Percentiles rank a stretch among this genome's conserved stretches.
These are phyloP conservation scores for Linum tenue DNA, from an alignment of 345 rosid species.

Conservation along the genomic window DNA sequence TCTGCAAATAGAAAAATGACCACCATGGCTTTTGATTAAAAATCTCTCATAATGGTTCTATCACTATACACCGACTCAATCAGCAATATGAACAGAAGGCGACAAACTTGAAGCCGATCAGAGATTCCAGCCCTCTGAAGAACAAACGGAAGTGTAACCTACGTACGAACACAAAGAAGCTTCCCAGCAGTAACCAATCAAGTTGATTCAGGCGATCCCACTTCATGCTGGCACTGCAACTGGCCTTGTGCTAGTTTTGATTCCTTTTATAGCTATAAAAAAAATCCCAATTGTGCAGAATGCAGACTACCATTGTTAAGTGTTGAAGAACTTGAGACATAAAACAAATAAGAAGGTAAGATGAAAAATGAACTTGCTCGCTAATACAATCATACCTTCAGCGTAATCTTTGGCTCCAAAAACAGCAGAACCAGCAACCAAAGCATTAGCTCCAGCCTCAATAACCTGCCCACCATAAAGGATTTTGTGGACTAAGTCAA, in stretches of 20 bases:
- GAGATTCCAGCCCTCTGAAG: not conserved
- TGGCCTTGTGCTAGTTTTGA: conserved; percentile 85
- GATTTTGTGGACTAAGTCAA: not conserved
- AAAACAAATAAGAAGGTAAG: not conserved
- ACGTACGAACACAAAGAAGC: not conserved
- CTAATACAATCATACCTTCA: conserved; percentile 44
- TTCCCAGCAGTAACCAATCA: not conserved
- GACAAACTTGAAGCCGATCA: too few relatives aligned
- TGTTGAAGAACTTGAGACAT: not conserved
- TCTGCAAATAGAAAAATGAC: not conserved
- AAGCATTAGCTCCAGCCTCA: conserved; percentile 95
- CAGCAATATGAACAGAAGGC: too few relatives aligned
- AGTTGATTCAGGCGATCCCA: not conserved
- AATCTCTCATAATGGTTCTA: too few relatives aligned
- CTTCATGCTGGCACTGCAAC: conserved; percentile 67
- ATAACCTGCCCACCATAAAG: conserved; percentile 47
- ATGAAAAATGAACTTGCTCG: not conserved
- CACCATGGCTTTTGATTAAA: not conserved
- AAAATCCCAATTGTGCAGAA: conserved; percentile 10
- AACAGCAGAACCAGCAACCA: conserved; percentile 99
- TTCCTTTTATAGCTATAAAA: conserved; percentile 77
- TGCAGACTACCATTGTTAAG: not conserved
- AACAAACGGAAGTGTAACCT: not conserved
- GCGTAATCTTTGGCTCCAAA: conserved; percentile 97
- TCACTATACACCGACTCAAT: too few relatives aligned